Percentiles rank a stretch among this genome's conserved stretches.
phyloP scores from a whole-genome alignment of 1,284 basidiomycete species.

The Serendipita sp. region DNA sequence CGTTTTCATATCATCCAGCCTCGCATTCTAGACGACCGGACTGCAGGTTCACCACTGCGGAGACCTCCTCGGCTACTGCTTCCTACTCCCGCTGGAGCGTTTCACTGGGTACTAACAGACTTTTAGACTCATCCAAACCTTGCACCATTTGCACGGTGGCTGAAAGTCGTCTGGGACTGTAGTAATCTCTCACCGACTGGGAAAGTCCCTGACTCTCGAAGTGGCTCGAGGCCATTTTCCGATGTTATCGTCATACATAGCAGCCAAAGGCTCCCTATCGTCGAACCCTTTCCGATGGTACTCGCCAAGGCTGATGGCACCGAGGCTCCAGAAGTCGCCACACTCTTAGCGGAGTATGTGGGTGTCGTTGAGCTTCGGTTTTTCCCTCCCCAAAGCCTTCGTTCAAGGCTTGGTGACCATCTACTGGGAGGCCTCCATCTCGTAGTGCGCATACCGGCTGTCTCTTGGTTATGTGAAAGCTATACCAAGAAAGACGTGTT shows the following conservation, averaged over 20 bases:
- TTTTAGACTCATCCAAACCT: neutral
- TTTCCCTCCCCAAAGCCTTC: neutral
- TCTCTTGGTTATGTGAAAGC: neutral
- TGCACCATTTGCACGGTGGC: neutral
- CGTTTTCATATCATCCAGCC: too few species aligned
- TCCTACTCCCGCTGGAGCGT: too few species aligned
- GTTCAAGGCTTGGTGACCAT: neutral
- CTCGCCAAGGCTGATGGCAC: too few species aligned
- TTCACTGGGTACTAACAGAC: neutral
- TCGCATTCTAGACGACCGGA: too few species aligned
- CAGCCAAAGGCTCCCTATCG: neutral
- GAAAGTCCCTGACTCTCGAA: neutral
- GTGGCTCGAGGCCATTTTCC: neutral
- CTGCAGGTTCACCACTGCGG: too few species aligned
- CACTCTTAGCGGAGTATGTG: neutral
- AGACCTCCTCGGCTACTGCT: too few species aligned
- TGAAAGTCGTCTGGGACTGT: neutral
- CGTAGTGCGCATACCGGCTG: neutral
- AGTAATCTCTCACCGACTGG: neutral
- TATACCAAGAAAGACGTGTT: neutral
- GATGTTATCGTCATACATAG: neutral
- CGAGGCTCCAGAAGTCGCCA: neutral
- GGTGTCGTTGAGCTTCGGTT: neutral
- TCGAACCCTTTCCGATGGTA: neutral
- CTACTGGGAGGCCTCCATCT: neutral